Evolutionary conservation across 176 grass and related monocot species (phyloP), one percentile per base, ranked within the genome.

Genomic region (Panicum miliaceum): DNA sequence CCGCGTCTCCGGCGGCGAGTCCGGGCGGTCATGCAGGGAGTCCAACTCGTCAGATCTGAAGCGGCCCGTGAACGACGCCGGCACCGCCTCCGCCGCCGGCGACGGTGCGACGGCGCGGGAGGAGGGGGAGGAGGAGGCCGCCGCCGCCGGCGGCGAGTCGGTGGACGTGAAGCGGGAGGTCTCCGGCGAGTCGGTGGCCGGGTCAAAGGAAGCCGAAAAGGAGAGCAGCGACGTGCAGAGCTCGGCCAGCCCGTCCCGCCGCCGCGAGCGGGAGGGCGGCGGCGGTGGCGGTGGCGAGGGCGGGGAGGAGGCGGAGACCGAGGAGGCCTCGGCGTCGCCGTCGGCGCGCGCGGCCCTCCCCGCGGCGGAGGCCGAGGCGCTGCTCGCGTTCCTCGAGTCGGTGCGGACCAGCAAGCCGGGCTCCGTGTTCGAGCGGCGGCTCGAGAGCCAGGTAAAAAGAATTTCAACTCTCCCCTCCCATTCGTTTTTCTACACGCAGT

Each of bases 151-250:
- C 0, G 51, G 25, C 59, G 84, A 78, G 61, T 68, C 47, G 34
- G 10, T 63, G 42, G 61, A 45, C 26, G 64, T 64, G 71, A 84
- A 83, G 47, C 78, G 46, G 41, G 81, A 87, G 75, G 56, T 68
- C 3, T 91, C 89, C 20, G 89, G 93, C 22, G 96, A 95, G 87
- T 98, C 91, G 48, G 91, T 83, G 59, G 93, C 87, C 18, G 85
- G 89, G 85, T 93, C 96, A 11, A 93, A 92, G 71, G 84, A 88
- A 18, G 63, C 40, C 11, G 84, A 63, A 37, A 93, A 88, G 88
- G 92, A 97, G 79, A 94, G 82, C 84, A 97, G 90, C 89, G 95
- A 97, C 78, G 86, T 90, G 76, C 95, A 94, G 86, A 97, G 92
- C 82, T 88, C 92, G 23, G 92, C 90, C 27, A 94, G 90, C 72